These are phyloP conservation scores for Ambrosia trifida DNA, from an alignment of 129 eudicot genomes.

Conservation along the genomic window DNA sequence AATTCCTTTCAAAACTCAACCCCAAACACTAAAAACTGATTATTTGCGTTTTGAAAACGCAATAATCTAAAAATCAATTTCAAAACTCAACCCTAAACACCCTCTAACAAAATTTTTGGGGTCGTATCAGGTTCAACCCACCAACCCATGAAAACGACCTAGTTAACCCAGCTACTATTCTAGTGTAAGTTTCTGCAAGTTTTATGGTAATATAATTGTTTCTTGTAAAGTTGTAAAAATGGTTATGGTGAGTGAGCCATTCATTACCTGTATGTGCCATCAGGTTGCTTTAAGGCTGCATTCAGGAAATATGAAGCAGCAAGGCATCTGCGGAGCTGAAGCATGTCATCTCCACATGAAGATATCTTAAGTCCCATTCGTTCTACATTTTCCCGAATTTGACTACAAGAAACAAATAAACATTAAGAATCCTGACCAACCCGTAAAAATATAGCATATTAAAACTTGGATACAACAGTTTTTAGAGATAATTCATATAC, in stretches of 20 bases:
- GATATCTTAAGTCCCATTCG: conserved; percentile 77
- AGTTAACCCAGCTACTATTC: background rate
- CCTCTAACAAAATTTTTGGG: no score
- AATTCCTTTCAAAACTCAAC: no score
- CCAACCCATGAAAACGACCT: background rate
- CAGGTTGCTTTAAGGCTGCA: conserved; percentile 89
- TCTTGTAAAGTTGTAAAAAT: background rate
- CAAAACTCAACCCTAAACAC: no score
- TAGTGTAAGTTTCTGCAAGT: conserved; percentile 4
- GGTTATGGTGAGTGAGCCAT: conserved; percentile 13
- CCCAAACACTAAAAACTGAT: no score
- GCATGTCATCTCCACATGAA: conserved; percentile 87
- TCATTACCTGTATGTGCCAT: conserved; percentile 76
- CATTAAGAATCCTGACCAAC: background rate
- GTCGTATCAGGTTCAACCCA: background rate
- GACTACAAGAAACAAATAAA: conserved; percentile 27
- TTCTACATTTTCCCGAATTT: conserved; percentile 70
- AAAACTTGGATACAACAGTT: background rate
- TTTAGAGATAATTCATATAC: background rate
- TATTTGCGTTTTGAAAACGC: no score
- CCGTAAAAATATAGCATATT: background rate
- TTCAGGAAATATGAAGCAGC: conserved; percentile 91
- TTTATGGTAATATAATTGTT: background rate
- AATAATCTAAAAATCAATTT: no score
- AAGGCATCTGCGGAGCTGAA: conserved; percentile 73